phyloP scores from a whole-genome alignment of 2,329 filamentous ascomycete species.

The Diaporthe vaccinii region DNA sequence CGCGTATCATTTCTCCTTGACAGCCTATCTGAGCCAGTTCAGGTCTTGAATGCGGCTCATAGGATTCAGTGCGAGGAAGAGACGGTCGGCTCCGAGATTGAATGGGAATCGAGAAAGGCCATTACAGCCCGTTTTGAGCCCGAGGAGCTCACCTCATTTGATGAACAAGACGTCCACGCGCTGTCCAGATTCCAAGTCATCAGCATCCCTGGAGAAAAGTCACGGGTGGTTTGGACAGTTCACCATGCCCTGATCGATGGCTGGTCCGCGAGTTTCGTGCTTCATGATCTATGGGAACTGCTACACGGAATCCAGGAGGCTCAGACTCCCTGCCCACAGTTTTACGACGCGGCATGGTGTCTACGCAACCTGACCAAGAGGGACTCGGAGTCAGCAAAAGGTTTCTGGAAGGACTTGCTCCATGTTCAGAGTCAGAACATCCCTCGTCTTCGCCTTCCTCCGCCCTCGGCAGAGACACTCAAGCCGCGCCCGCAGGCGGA shows the following conservation, averaged over 20 bases:
- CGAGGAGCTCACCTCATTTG: neutral
- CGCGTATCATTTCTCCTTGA: neutral
- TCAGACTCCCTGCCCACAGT: neutral
- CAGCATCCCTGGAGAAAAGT: neutral
- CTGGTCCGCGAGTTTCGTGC: slow-evolving; percentile 6
- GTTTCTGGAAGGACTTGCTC: slow-evolving; percentile 8
- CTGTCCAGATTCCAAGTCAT: neutral
- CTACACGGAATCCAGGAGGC: neutral
- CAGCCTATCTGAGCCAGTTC: neutral
- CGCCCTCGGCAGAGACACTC: neutral
- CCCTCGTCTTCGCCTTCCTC: neutral
- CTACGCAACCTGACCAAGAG: neutral
- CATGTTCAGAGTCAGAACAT: slow-evolving; percentile 1
- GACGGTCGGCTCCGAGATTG: neutral
- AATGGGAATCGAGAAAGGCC: neutral
- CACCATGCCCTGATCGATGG: slow-evolving; percentile 17
- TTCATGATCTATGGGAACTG: neutral
- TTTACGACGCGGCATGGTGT: neutral
- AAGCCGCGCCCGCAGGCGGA: neutral
- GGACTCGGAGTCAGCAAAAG: neutral
- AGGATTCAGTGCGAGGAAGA: neutral
- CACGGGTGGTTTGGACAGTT: neutral
- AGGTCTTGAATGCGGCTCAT: neutral
- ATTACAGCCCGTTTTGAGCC: neutral
- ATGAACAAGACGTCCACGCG: neutral